A percentile compares a stretch with the other conserved stretches of the same genome.
These are phyloP conservation scores for Polymyxa betae DNA, from an alignment of 208 protist species.

Conservation along the genomic window DNA sequence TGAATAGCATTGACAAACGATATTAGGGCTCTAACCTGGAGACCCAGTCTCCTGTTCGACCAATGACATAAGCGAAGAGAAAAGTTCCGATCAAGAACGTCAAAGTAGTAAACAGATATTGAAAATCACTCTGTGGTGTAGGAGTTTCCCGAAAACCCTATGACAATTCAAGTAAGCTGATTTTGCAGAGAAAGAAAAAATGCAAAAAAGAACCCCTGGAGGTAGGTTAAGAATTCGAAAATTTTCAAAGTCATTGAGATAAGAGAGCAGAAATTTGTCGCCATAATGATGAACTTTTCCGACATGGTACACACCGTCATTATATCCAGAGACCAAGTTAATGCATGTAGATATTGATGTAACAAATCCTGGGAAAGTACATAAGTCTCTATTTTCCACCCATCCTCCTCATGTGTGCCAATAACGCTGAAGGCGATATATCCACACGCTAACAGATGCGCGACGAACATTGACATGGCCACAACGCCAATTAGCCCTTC, in stretches of 20 bases:
- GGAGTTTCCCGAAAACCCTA: constrained; percentile 28
- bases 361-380: background rate
- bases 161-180: background rate
- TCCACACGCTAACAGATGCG: constrained; percentile 8
- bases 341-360: background rate
- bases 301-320: background rate
- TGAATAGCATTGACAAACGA: background rate
- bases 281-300: too few relatives aligned
- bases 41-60: constrained; percentile 42
- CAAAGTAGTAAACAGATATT: constrained; percentile 50
- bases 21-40: background rate
- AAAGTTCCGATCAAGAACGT: background rate
- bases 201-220: too few relatives aligned
- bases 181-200: too few relatives aligned
- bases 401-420: background rate
- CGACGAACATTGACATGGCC: constrained; percentile 37
- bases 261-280: too few relatives aligned
- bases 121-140: background rate
- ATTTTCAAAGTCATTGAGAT: background rate
- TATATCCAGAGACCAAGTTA: constrained; percentile 14
- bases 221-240: too few relatives aligned
- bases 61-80: constrained; percentile 44
- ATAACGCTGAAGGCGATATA: constrained; percentile 24
- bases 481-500: background rate
- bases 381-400: constrained; percentile 11